Conservation (phyloP, 768 basidiomycete genomes). For the Boletus reticulatus region DNA sequence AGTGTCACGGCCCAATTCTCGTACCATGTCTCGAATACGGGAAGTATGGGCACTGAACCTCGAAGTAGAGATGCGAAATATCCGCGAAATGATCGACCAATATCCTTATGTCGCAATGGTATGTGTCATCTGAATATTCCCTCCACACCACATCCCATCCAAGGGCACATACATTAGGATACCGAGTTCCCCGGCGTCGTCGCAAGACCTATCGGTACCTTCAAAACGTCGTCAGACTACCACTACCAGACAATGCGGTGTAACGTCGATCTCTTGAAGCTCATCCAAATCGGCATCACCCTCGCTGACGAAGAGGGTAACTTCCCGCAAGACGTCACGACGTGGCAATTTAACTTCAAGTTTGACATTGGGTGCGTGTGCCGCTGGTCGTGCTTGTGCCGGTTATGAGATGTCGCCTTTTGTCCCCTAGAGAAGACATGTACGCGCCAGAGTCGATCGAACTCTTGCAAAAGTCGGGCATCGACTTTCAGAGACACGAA, state of each 20-base stretch:
- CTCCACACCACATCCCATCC: conserved; percentile 3
- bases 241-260: conserved; percentile 99
- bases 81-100: conserved; percentile 82
- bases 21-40: conserved; percentile 74
- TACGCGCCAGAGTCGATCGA: conserved; percentile 98
- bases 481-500: conserved; percentile 93
- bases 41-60: conserved; percentile 97
- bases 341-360: conserved; percentile 99
- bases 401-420: neutral
- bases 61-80: conserved; percentile 86
- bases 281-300: conserved; percentile 97
- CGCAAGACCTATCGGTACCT: conserved; percentile 92
- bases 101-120: conserved; percentile 98
- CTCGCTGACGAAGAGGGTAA: conserved; percentile 93
- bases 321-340: conserved; percentile 83
- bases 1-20: neutral
- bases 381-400: neutral
- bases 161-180: conserved; percentile 55
- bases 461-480: conserved; percentile 88
- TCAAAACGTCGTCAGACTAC: conserved; percentile 96
- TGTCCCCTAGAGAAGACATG: conserved; percentile 84
- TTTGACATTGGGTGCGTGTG: conserved; percentile 81
- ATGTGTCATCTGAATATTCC: conserved; percentile 26
- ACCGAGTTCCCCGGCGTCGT: conserved; percentile 99
- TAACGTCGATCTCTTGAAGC: conserved; percentile 96